Base-by-base conservation (phyloP, 176 grass and related monocot genomes). In the Saccharum officinarum region DNA sequence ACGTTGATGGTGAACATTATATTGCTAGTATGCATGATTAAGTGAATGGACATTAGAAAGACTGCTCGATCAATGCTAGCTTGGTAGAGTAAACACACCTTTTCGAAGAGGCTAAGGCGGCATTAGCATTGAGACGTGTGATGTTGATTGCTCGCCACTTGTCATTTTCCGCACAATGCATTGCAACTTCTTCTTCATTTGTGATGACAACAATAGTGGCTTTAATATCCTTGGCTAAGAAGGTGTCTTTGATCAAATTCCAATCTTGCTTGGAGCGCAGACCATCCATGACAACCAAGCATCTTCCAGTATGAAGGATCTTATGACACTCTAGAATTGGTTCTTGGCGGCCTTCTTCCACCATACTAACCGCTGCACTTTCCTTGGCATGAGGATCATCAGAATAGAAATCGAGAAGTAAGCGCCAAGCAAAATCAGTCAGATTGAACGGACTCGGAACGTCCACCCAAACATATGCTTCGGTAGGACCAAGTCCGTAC, bases 111-210 rank as follows among this genome's bases (percentile, higher is more conserved):
- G 0, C 1, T 15, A 15, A 15, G 50, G 50, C 6, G 0, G 6
- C 26, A 33, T 30, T 0, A 65, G 62, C 26, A 7, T 65, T 13
- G 1, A 65, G 62, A 33, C 62, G 13, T 65, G 0, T 65, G 1
- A 65, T 2, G 26, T 65, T 65, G 0, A 33, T 0, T 65, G 1
- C 4, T 3, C 5, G 1, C 0, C 0, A 0, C 9, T 31, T 2
- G 13, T 15, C 26, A 31, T 65, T 65, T 33, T 65, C 5, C 26
- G 7, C 62, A 15, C 62, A 65, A 65, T 65, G 26, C 26, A 65
- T 7, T 65, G 62, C 62, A 3, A 65, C 62, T 65, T 65, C 1
- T 65, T 5, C 26, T 31, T 65, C 62, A 16, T 7, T 65, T 18
- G 50, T 54, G 50, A 54, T 4, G 17, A 54, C 50, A 54, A 54